Evolutionary conservation across 2,329 filamentous ascomycete genomes (phyloP), one percentile per base, ranked within the genome.

Genomic region (Pestalotiopsis sp.): DNA sequence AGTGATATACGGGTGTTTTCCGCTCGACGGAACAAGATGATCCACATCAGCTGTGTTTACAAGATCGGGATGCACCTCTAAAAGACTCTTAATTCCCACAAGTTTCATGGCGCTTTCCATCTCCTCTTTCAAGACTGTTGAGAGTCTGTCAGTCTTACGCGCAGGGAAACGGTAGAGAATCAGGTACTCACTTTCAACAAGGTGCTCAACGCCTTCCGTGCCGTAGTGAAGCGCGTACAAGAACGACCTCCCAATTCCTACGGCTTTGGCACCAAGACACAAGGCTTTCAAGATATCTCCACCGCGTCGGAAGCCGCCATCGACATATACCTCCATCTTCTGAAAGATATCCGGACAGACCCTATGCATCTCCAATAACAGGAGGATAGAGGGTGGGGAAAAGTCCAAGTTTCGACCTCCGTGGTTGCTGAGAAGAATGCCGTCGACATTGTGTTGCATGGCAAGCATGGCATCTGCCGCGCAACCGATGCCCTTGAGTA

Each of bases 401-500:
- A 75, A 87, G 69, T 88, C 85, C 1, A 85, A 74, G 65, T 80
- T 84, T 52, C 91, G 78, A 0, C 91, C 91, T 1, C 91, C 92
- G 76, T 94, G 92, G 73, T 94, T 94, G 17, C 85, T 88, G 2
- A 94, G 82, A 1, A 94, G 85, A 63, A 94, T 91, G 0, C 89
- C 91, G 72, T 93, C 88, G 2, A 88, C 86, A 0, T 89, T 90
- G 14, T 84, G 74, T 66, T 91, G 84, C 45, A 90, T 84, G 2
- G 89, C 89, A 72, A 82, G 84, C 66, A 84, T 81, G 14, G 91
- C 91, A 77, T 94, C 92, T 52, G 83, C 82, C 0, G 88, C 86
- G 17, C 86, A 88, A 80, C 93, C 90, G n/a, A 94, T 87, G 0
- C 91, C 91, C 78, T 94, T 94, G 31, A 94, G 63, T 71, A 90